Conservation (phyloP, 768 basidiomycete genomes). For the Dictyophora rubrovolvata region DNA sequence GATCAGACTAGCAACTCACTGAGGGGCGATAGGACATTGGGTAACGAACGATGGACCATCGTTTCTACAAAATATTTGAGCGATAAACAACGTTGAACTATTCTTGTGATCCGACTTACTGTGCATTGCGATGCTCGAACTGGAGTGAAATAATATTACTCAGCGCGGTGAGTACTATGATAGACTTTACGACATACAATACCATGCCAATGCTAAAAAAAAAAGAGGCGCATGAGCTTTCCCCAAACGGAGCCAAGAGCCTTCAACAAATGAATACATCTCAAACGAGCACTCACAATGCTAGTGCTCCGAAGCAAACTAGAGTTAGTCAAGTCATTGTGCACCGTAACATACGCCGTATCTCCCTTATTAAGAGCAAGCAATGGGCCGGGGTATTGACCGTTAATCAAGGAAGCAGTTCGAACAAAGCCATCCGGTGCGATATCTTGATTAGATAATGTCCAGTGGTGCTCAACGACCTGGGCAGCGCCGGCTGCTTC, state of each 20-base stretch:
- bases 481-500: not conserved
- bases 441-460: slow-evolving; percentile 16
- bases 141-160: too few relatives aligned
- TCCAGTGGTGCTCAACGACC: too few relatives aligned
- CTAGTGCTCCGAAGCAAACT: slow-evolving; percentile 41
- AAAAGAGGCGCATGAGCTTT: not conserved
- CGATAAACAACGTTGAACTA: too few relatives aligned
- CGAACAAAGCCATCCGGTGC: slow-evolving; percentile 41
- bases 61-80: too few relatives aligned
- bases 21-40: too few relatives aligned
- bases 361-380: slow-evolving; percentile 31
- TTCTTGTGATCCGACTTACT: too few relatives aligned
- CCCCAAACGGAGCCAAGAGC: too few relatives aligned
- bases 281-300: slow-evolving; percentile 29
- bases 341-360: slow-evolving; percentile 32
- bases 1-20: too few relatives aligned
- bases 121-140: too few relatives aligned
- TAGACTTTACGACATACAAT: slow-evolving; percentile 2
- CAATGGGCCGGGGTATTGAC: slow-evolving; percentile 38
- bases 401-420: slow-evolving; percentile 35
- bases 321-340: slow-evolving; percentile 32
- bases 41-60: too few relatives aligned
- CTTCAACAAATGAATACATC: too few relatives aligned
- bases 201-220: slow-evolving; percentile 3
- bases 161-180: too few relatives aligned